Percentiles rank a stretch among this genome's conserved stretches.
These are phyloP conservation scores for Opeltia flavorubescens DNA, from an alignment of 495 filamentous ascomycete genomes.

Conservation along the genomic window DNA sequence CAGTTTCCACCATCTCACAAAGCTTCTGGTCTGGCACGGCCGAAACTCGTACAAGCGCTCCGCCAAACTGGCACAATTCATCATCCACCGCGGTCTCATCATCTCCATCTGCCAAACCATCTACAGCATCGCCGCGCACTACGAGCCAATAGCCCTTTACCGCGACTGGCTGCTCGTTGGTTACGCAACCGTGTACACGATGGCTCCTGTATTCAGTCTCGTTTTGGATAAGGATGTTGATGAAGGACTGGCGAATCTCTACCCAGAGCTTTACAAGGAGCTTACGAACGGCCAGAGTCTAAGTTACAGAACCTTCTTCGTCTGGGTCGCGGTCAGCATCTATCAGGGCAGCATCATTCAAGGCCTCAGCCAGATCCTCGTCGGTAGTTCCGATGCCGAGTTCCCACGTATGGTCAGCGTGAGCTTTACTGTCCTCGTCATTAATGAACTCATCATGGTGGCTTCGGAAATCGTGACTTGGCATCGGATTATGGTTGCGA, in stretches of 20 bases:
- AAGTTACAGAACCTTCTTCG: slow-evolving; percentile 86
- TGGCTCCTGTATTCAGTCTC: slow-evolving; percentile 85
- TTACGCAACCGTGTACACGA: slow-evolving; percentile 94
- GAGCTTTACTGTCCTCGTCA: slow-evolving; percentile 77
- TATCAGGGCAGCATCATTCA: slow-evolving; percentile 95
- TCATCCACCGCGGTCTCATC: slow-evolving; percentile 93
- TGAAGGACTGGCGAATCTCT: slow-evolving; percentile 80
- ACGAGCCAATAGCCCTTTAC: slow-evolving; percentile 89
- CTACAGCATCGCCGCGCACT: slow-evolving; percentile 82
- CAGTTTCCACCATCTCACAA: slow-evolving; percentile 92
- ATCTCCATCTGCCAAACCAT: slow-evolving; percentile 94
- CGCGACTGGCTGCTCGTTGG: slow-evolving; percentile 96
- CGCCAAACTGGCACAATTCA: slow-evolving; percentile 93
- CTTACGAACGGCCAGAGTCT: slow-evolving; percentile 71
- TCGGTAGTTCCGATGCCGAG: slow-evolving; percentile 43
- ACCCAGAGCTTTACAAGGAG: slow-evolving; percentile 96
- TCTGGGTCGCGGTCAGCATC: slow-evolving; percentile 89
- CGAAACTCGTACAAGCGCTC: slow-evolving; percentile 92
- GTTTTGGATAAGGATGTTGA: slow-evolving; percentile 93
- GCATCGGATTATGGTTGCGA: slow-evolving; percentile 87
- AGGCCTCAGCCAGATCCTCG: slow-evolving; percentile 74
- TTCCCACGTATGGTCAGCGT: slow-evolving; percentile 70
- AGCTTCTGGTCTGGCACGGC: slow-evolving; percentile 95
- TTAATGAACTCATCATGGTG: slow-evolving; percentile 96
- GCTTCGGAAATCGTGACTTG: slow-evolving; percentile 92